Conservation (phyloP, 441 rosid species). For the Eutrema salsugineum region DNA sequence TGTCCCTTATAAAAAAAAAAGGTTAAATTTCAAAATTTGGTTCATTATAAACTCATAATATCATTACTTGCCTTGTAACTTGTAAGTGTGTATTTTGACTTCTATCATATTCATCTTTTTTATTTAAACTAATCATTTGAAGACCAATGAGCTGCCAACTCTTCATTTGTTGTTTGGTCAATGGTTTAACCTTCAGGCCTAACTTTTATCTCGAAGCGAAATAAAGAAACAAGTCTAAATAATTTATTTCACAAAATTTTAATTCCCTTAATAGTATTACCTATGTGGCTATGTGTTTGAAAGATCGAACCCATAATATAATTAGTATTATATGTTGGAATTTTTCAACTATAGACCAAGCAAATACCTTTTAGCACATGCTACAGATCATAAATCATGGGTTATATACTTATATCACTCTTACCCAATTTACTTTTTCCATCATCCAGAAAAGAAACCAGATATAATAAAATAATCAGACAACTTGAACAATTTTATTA, state of each 20-base stretch:
- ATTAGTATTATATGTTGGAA: background rate
- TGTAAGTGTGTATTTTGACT: no score
- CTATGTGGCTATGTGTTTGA: background rate
- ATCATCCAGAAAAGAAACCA: constrained; percentile 3
- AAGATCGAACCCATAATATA: background rate
- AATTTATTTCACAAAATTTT: background rate
- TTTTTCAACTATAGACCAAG: background rate
- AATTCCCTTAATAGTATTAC: background rate
- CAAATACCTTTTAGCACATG: constrained; percentile 21
- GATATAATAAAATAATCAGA: background rate
- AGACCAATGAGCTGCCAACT: no score
- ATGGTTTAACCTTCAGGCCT: constrained; percentile 5
- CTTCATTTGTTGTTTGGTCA: constrained; percentile 1
- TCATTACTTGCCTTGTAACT: no score
- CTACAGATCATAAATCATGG: constrained; percentile 26
- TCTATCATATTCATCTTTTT: no score
- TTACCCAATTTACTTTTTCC: background rate
- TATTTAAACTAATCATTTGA: no score
- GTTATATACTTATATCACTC: background rate
- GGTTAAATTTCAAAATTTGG: no score
- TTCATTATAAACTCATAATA: no score
- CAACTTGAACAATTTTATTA: background rate
- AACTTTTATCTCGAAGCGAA: constrained; percentile 1
- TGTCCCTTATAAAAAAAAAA: no score
- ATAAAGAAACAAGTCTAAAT: background rate